Conservation (phyloP, 164 flowering plant genomes). For the Tetracentron sinense region DNA sequence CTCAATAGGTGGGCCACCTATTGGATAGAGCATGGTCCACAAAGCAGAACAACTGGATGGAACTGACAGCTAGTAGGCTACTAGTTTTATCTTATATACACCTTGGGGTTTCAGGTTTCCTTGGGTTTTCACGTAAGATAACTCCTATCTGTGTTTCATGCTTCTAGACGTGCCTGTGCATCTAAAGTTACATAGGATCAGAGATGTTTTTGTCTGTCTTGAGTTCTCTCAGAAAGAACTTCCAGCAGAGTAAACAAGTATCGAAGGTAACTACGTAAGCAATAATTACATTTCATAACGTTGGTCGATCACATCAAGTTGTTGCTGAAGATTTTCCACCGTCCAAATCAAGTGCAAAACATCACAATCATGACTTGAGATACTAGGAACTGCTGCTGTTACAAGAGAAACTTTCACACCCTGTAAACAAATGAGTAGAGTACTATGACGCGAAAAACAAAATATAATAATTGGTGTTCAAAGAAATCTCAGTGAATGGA, state of each 20-base stretch:
- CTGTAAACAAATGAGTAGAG: conserved; percentile 28
- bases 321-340: conserved; percentile 70
- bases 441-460: neutral
- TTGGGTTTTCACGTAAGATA: neutral
- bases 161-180: neutral
- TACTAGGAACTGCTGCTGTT: conserved; percentile 40
- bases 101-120: no score
- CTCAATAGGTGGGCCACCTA: neutral
- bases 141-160: neutral
- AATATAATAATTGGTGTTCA: neutral
- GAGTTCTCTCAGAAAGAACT: neutral
- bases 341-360: conserved; percentile 73
- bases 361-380: conserved; percentile 53
- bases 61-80: no score
- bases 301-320: conserved; percentile 62
- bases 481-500: neutral
- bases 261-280: neutral
- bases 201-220: neutral
- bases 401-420: conserved; percentile 82
- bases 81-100: no score
- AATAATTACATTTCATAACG: conserved; percentile 52
- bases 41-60: no score
- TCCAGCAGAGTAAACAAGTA: neutral
- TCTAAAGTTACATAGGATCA: neutral
- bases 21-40: neutral